A percentile compares a stretch with the other conserved stretches of the same genome.
Conservation (phyloP, 1,284 basidiomycete genomes). For the Rhodotorula sp. region DNA sequence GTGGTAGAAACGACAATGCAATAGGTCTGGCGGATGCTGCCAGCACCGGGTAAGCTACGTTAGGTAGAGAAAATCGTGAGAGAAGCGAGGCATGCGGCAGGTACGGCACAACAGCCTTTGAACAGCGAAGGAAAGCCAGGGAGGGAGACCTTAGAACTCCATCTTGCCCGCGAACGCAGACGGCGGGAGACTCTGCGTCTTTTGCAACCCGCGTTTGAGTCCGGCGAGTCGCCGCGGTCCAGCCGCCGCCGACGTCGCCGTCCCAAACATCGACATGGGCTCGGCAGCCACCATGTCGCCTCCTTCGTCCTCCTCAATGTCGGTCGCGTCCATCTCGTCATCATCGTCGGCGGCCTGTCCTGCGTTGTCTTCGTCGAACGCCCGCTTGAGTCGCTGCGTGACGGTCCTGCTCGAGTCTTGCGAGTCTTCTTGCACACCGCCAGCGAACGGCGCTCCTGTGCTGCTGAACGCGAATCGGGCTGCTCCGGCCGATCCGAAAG, state of each 20-base stretch:
- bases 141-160: slow-evolving; percentile 21
- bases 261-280: background rate
- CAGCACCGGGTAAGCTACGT: background rate
- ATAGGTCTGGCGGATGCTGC: background rate
- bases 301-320: slow-evolving; percentile 36
- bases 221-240: slow-evolving; percentile 6
- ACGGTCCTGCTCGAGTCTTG: slow-evolving; percentile 14
- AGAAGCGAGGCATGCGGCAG: background rate
- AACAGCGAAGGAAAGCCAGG: background rate
- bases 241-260: background rate
- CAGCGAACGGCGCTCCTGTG: background rate
- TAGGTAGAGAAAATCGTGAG: background rate
- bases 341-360: slow-evolving; percentile 9
- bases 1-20: background rate
- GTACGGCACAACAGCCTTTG: background rate
- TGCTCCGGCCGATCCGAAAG: slow-evolving; percentile 7
- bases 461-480: background rate
- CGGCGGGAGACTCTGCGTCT: slow-evolving; percentile 28
- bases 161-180: slow-evolving; percentile 20
- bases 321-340: slow-evolving; percentile 33
- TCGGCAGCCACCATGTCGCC: background rate
- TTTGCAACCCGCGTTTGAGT: slow-evolving; percentile 6
- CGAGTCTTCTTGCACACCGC: slow-evolving; percentile 3
- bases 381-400: slow-evolving; percentile 23
- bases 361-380: slow-evolving; percentile 8